Base-by-base conservation (phyloP, 139 green algal species). In the Pycnococcus provasolii region DNA sequence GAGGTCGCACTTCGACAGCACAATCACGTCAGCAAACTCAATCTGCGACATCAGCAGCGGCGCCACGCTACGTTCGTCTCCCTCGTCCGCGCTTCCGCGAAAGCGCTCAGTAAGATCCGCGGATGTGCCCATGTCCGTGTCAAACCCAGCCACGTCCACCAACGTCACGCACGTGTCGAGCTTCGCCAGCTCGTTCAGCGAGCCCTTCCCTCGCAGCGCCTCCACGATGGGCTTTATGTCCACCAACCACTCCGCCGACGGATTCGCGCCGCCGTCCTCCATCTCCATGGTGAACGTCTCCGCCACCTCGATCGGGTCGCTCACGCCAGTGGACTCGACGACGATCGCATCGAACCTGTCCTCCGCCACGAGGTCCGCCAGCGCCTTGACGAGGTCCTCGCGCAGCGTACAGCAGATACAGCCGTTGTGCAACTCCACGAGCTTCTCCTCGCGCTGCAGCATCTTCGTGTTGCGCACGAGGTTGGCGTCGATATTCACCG, bases 361-460 rank as follows among this genome's bases (percentile, higher is more conserved):
- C 13, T 60, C 41, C 3, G 79, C 81, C 42, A 75, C 44, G 54
- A 93, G 71, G 6, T 59, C 43, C 5, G 72, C 65, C 13, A 94
- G 66, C 52, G 83, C 75, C 59, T 79, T 44, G 44, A 91, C 62
- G 59, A 93, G 73, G 66, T 93, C 85, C 3, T 78, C 82, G 1
- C 81, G 60, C 54, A 94, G 77, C 60, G 83, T 89, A 75, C 87
- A 94, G 79, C 87, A 94, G 67, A 94, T 86, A 76, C 87, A 94
- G 2, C 87, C 87, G 69, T 94, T 94, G 39, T 73, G 72, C 4
- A 87, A 70, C 75, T 89, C 81, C 45, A 91, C 73, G 15, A 89
- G 42, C 42, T 68, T 73, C 64, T 78, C 65, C n/a, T 71, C 74
- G 37, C 40, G 45, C 7, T 64, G 52, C 39, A 58, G 3, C 7